These are phyloP conservation scores for Aspergillus ustus DNA, from an alignment of 2,329 filamentous ascomycete species.

Conservation along the genomic window DNA sequence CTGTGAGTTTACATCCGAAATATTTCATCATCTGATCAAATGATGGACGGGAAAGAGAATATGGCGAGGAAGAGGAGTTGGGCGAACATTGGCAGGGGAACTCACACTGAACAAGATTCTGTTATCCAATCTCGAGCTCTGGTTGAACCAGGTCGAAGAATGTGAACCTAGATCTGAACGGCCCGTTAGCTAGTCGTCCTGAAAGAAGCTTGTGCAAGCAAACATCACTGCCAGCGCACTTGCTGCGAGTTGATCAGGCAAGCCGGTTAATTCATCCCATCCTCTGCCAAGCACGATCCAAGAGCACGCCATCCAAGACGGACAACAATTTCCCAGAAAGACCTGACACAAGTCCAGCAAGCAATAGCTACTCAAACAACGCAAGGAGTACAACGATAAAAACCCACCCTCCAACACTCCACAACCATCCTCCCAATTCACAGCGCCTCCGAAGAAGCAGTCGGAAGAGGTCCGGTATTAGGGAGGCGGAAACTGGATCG, in stretches of 20 bases:
- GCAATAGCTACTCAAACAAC: conserved; percentile 28
- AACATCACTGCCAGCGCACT: conserved; percentile 14
- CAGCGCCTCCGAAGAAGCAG: conserved; percentile 17
- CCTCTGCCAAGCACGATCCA: conserved; percentile 40
- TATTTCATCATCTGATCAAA: conserved; percentile 71
- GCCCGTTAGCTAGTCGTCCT: conserved; percentile 3
- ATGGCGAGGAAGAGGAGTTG: background rate
- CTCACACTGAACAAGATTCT: background rate
- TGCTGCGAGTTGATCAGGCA: conserved; percentile 37
- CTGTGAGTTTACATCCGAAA: conserved; percentile 90
- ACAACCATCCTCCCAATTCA: conserved; percentile 50
- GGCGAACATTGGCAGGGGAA: background rate
- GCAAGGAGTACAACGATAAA: conserved; percentile 29
- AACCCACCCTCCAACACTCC: conserved; percentile 38
- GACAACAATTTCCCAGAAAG: conserved; percentile 34
- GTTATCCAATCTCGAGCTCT: background rate
- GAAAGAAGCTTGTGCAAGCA: background rate
- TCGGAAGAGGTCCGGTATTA: conserved; percentile 49
- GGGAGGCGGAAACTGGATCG: conserved; percentile 43
- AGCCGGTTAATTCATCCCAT: conserved; percentile 51
- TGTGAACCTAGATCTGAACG: conserved; percentile 3
- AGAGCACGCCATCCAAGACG: conserved; percentile 44
- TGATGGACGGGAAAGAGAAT: background rate
- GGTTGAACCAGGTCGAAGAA: background rate
- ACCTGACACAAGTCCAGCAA: conserved; percentile 43